Conservation (phyloP, 1,139 yeast genomes). For the Saccharomyces hybrid region DNA sequence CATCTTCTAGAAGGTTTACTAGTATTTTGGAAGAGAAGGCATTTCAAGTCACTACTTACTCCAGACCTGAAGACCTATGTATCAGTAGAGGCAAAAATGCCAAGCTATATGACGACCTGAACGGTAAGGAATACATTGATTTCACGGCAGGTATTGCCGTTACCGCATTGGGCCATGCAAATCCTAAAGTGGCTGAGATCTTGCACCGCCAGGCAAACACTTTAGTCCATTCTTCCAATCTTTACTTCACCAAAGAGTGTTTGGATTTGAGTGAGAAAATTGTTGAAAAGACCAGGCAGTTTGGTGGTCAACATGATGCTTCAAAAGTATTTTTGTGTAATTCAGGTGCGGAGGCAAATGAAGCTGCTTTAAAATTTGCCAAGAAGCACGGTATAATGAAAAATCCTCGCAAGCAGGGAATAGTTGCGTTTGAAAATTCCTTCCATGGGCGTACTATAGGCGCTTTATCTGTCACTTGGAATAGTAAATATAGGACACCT, state of each 20-base stretch:
- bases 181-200: slow-evolving; percentile 64
- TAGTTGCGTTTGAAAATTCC: slow-evolving; percentile 78
- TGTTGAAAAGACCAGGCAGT: slow-evolving; percentile 55
- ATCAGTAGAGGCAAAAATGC: slow-evolving; percentile 31
- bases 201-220: slow-evolving; percentile 63
- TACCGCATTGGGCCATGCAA: slow-evolving; percentile 84
- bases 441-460: slow-evolving; percentile 97
- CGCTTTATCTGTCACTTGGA: slow-evolving; percentile 84
- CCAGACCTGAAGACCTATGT: slow-evolving; percentile 29
- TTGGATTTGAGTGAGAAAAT: slow-evolving; percentile 68
- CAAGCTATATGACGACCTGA: slow-evolving; percentile 46
- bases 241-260: slow-evolving; percentile 79
- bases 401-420: slow-evolving; percentile 54
- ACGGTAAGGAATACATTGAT: slow-evolving; percentile 72
- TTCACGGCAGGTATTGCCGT: slow-evolving; percentile 96
- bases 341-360: slow-evolving; percentile 96
- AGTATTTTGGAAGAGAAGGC: slow-evolving; percentile 10
- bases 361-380: slow-evolving; percentile 94
- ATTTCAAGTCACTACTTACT: slow-evolving; percentile 31
- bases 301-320: slow-evolving; percentile 78
- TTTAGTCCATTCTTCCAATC: slow-evolving; percentile 76
- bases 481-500: slow-evolving; percentile 85
- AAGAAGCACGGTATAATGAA: slow-evolving; percentile 67
- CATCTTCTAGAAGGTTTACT: slow-evolving; percentile 7
- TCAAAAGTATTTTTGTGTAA: slow-evolving; percentile 81